Base-by-base conservation (phyloP, 2,329 filamentous ascomycete species). In the Talaromyces funiculosus region DNA sequence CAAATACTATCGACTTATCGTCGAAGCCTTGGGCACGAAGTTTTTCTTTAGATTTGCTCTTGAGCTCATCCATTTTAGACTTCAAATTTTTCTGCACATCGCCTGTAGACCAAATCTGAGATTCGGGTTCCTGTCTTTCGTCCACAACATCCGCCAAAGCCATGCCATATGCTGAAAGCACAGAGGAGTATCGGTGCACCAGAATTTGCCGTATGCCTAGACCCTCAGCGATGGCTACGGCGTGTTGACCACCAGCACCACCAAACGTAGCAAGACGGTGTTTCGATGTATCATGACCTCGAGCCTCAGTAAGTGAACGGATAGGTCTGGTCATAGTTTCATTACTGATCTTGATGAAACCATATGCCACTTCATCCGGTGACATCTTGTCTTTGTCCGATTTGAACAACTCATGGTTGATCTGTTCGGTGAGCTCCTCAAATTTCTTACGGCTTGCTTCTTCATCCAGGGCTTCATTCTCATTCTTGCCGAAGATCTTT, bases 91-190 rank as follows among this genome's bases (percentile, higher is more conserved):
- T 74, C 4, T 86, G 80, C 0, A 84, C 83, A 0, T 82, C 56
- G 85, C 6, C 80, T 35, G 81, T 84, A 14, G 81, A 80, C 83
- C 83, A 86, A 1, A 81, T 77, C 62, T 81, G 83, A 0, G 82
- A 85, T 65, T 85, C 84, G 3, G 77, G 77, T 69, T 92, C 90
- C 69, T 96, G 91, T 38, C 86, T 81, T 75, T 96, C 92, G 64
- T 95, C 89, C 0, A 95, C 90, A 0, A 95, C 90, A 68, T 96
- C 91, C 7, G 92, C 92, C 12, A 96, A 77, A 0, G 90, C 90
- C 90, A 96, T 96, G 8, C 92, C 92, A 66, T 96, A 96, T 0
- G 92, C 92, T 0, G 91, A 96, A 0, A 96, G 80, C 0, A 96
- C 90, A 0, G 90, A 95, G 0, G 91, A 95, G 72, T 96, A 95